Conservation (phyloP, 306 rosid species). For the Quercus dentata region DNA sequence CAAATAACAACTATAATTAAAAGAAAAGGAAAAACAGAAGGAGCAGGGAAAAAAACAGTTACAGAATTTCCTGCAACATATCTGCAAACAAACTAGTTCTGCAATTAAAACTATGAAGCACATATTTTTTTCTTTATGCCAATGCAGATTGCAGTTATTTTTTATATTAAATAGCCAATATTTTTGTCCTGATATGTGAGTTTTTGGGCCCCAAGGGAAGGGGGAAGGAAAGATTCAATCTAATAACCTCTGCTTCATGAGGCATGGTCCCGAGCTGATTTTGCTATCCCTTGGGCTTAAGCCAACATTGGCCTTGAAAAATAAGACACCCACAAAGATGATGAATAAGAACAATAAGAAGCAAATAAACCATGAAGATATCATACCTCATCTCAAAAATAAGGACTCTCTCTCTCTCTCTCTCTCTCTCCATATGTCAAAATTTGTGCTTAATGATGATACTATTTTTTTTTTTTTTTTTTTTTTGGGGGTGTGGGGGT, state of each 20-base stretch:
- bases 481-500: accelerated
- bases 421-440: neutral
- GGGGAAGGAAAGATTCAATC: too few relatives aligned
- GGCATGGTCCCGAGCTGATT: too few relatives aligned
- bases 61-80: neutral
- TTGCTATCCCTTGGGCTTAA: too few relatives aligned
- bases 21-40: neutral
- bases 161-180: neutral
- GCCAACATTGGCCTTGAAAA: neutral
- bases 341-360: neutral
- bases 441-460: neutral
- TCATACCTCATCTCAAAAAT: neutral
- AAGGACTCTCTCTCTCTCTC: neutral
- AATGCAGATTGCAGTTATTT: neutral
- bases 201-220: too few relatives aligned
- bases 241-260: too few relatives aligned
- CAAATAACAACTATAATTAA: neutral
- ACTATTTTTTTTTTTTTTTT: neutral
- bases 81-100: neutral
- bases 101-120: neutral
- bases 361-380: neutral
- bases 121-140: neutral
- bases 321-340: neutral
- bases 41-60: neutral
- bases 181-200: neutral